Conservation (phyloP, 2,329 filamentous ascomycete genomes). For the Stagonosporopsis cucurbitacearum region DNA sequence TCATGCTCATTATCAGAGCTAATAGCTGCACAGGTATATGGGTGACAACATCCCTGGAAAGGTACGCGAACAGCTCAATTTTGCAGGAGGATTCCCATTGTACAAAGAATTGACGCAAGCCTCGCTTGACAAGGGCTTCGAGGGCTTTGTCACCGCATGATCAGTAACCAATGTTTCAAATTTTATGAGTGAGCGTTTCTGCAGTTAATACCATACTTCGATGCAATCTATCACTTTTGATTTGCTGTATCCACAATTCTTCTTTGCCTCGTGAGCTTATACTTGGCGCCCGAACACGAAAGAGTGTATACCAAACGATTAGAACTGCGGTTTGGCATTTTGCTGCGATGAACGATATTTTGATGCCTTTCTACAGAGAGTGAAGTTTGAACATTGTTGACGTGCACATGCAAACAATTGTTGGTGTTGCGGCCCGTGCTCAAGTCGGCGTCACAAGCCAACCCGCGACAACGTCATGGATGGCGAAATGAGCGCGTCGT, state of each 20-base stretch:
- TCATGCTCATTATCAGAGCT: neutral
- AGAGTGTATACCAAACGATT: too few relatives aligned
- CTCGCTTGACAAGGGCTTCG: conserved; percentile 47
- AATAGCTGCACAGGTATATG: conserved; percentile 45
- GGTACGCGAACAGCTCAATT: conserved; percentile 54
- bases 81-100: conserved; percentile 50
- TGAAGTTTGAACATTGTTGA: too few relatives aligned
- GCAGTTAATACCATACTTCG: neutral
- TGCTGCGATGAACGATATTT: too few relatives aligned
- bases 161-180: neutral
- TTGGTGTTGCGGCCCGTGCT: conserved; percentile 4
- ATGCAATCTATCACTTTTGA: neutral
- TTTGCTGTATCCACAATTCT: too few relatives aligned
- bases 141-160: conserved; percentile 44
- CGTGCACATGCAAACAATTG: too few relatives aligned
- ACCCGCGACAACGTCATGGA: conserved; percentile 35
- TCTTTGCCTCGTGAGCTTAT: too few relatives aligned
- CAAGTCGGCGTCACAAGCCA: conserved; percentile 25
- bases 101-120: conserved; percentile 51
- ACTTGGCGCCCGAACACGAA: too few relatives aligned
- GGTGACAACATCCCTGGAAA: conserved; percentile 56
- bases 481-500: conserved; percentile 4
- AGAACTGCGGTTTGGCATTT: too few relatives aligned
- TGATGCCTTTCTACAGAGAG: too few relatives aligned
- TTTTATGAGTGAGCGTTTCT: neutral